Evolutionary conservation across 768 basidiomycete species (phyloP), one percentile per base, ranked within the genome.

Genomic region (Boletus eberwhitei): DNA sequence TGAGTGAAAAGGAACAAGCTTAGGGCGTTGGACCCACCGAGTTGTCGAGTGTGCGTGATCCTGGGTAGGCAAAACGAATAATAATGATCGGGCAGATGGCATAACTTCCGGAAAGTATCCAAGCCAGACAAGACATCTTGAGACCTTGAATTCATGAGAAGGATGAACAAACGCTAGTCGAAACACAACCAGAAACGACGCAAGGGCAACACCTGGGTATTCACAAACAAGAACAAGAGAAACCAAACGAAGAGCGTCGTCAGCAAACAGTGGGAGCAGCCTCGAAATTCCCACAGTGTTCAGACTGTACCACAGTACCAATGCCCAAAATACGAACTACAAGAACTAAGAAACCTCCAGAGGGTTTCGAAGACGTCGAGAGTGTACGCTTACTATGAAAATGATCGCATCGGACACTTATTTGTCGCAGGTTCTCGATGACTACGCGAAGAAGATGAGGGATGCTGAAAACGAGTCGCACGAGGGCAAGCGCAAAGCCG

Each of bases 391-490:
- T 48, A 16, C 6, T 3, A 19, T 14, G 5, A 13, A 43, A 32
- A 9, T 2, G 11, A 16, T 12, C 32, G 16, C 22, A 26, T 37
- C 4, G 47, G 34, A 39, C 8, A 49, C 53, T 65, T n/a, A 69
- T 24, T 16, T 22, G 9, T 35, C 22, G 24, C 58, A 96, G 89
- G 87, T 98, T 63, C 87, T 98, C 61, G 97, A 98, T 62, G 97
- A 98, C 74, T 99, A 98, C 71, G 90, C 92, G 41, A 92, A 93
- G 78, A 98, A 97, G 78, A 99, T 99, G 97, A 80, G 97, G 51
- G 97, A 99, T 73, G 97, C 91, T 2, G 97, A 99, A 79, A 97
- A 95, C 67, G 97, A 99, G 75, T 86, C 88, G 2, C 97, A 99
- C 70, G 97, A 99, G 71, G 97, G 97, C 59, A 98, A 99, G 72